phyloP scores from a whole-genome alignment of 768 basidiomycete species.

The Tephrocybe sp. region DNA sequence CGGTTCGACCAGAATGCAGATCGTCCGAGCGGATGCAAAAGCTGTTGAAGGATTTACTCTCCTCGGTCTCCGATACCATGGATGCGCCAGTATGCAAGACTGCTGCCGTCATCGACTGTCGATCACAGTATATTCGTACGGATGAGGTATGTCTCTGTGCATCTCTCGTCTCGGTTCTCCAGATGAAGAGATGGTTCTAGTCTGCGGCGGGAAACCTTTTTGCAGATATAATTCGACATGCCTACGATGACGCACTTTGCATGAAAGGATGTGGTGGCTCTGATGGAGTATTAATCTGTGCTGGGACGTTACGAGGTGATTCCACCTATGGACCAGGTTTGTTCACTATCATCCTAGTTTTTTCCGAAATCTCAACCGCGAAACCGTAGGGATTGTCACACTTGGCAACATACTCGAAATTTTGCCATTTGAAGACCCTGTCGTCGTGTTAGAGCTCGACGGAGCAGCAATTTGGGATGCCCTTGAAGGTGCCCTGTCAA shows the following conservation, averaged over 20 bases:
- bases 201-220: constrained; percentile 79
- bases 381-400: constrained; percentile 60
- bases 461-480: constrained; percentile 79
- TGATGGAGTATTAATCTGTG: constrained; percentile 79
- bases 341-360: neutral
- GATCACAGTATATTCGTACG: constrained; percentile 72
- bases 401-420: constrained; percentile 89
- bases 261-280: constrained; percentile 60
- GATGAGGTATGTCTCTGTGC: constrained; percentile 48
- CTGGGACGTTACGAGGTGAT: constrained; percentile 85
- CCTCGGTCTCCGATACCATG: constrained; percentile 65
- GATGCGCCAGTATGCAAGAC: constrained; percentile 76
- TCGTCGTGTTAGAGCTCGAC: constrained; percentile 77
- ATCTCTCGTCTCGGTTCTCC: neutral
- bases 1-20: constrained; percentile 53
- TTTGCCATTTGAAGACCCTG: constrained; percentile 83
- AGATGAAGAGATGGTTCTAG: constrained; percentile 30
- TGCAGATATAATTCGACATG: constrained; percentile 78
- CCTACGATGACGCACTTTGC: constrained; percentile 71
- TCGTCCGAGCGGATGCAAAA: constrained; percentile 52
- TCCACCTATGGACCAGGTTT: constrained; percentile 79
- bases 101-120: constrained; percentile 63
- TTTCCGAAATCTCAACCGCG: neutral
- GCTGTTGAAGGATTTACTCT: constrained; percentile 61
- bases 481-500: constrained; percentile 66